phyloP scores from a whole-genome alignment of 2,329 filamentous ascomycete genomes.

The Thielaviopsis cerberus region DNA sequence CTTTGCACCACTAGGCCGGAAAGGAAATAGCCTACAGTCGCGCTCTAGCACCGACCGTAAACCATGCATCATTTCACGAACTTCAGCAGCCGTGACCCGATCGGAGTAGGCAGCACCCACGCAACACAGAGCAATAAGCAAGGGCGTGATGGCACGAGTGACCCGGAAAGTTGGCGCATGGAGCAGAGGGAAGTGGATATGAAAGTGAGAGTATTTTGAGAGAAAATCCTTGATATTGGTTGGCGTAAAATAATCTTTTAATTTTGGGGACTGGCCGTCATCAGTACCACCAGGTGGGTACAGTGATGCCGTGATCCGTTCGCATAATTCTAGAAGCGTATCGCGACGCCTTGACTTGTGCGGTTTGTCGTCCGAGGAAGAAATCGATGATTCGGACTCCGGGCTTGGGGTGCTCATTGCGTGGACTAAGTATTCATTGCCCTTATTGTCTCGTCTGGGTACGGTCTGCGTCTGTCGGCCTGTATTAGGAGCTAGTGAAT shows the following conservation, averaged over 20 bases:
- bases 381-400: constrained; percentile 20
- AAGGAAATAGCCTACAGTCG: constrained; percentile 31
- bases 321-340: constrained; percentile 34
- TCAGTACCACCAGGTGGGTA: constrained; percentile 31
- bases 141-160: constrained; percentile 43
- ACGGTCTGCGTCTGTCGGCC: constrained; percentile 45
- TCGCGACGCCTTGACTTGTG: constrained; percentile 25
- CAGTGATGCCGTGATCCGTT: constrained; percentile 37
- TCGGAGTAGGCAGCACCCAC: constrained; percentile 60
- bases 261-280: constrained; percentile 33
- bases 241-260: constrained; percentile 44
- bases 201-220: constrained; percentile 52
- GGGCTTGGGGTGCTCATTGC: constrained; percentile 12
- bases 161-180: constrained; percentile 55
- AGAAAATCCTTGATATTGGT: constrained; percentile 55
- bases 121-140: constrained; percentile 52
- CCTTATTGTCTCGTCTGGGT: constrained; percentile 48
- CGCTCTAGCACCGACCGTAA: constrained; percentile 39
- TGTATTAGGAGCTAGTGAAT: constrained; percentile 45
- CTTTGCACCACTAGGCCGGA: constrained; percentile 11
- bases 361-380: constrained; percentile 32
- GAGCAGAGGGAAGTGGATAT: constrained; percentile 54
- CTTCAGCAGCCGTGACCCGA: constrained; percentile 36
- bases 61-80: constrained; percentile 49
- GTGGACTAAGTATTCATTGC: constrained; percentile 30